These are phyloP conservation scores for Hypsizygus ulmarius DNA, from an alignment of 1,284 basidiomycete species.

Conservation along the genomic window DNA sequence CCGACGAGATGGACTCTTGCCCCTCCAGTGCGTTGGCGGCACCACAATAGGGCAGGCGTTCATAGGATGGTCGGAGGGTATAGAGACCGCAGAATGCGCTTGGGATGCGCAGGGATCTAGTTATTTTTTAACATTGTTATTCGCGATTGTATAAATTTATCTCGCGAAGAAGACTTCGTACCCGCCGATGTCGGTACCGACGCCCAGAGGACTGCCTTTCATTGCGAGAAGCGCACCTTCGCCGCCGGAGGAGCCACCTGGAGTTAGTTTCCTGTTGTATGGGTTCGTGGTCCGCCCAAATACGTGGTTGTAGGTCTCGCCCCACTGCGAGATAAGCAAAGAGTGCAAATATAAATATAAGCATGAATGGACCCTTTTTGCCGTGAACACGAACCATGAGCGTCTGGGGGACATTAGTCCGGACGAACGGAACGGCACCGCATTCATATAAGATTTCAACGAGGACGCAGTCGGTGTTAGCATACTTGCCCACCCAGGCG, in stretches of 20 bases:
- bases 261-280: constrained; percentile 47
- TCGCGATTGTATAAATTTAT: too few relatives aligned
- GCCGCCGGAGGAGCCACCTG: constrained; percentile 57
- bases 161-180: constrained; percentile 16
- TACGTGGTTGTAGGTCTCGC: constrained; percentile 58
- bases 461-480: constrained; percentile 52
- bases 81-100: constrained; percentile 66
- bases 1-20: constrained; percentile 70
- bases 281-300: constrained; percentile 63
- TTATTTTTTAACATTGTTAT: too few relatives aligned
- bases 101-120: constrained; percentile 72
- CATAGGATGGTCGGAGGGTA: constrained; percentile 68
- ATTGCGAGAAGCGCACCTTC: constrained; percentile 56
- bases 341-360: constrained; percentile 15
- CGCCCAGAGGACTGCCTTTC: constrained; percentile 64
- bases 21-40: constrained; percentile 62
- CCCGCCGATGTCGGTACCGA: constrained; percentile 75
- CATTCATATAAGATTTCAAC: constrained; percentile 58
- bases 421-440: constrained; percentile 68
- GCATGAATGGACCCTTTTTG: constrained; percentile 21
- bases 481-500: constrained; percentile 58
- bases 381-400: constrained; percentile 44
- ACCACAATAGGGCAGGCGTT: constrained; percentile 70
- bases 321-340: constrained; percentile 43
- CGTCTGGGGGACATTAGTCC: constrained; percentile 72